These are phyloP conservation scores for Kickxella alabastrina DNA, from an alignment of 192 early-diverging fungal genomes.

Conservation along the genomic window DNA sequence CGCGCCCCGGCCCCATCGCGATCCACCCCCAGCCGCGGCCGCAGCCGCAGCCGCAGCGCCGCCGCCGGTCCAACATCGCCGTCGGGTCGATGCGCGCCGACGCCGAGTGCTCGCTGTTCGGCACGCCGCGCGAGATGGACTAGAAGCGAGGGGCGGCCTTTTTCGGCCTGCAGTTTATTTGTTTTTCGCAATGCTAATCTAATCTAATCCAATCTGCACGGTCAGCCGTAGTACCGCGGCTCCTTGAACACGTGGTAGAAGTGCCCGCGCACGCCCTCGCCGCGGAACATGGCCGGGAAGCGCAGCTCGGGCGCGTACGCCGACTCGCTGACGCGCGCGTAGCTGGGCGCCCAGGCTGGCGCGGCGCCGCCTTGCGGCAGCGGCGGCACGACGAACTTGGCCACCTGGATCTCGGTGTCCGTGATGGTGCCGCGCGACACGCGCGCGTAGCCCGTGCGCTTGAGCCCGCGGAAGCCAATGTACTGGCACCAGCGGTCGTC, in stretches of 20 bases:
- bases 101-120: conserved; percentile 16
- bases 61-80: conserved; percentile 36
- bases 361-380: conserved; percentile 20
- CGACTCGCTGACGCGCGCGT: conserved; percentile 56
- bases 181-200: too few relatives aligned
- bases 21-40: conserved; percentile 30
- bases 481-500: conserved; percentile 83
- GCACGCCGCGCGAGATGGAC: conserved; percentile 18
- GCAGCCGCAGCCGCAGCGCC: conserved; percentile 22
- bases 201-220: too few relatives aligned
- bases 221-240: conserved; percentile 65
- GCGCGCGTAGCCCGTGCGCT: conserved; percentile 70
- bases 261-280: conserved; percentile 67
- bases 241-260: conserved; percentile 76
- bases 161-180: not conserved
- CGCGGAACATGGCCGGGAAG: conserved; percentile 67
- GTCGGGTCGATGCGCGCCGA: conserved; percentile 22
- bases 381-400: conserved; percentile 63
- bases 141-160: conserved; percentile 5
- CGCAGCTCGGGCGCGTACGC: conserved; percentile 54
- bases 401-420: conserved; percentile 80
- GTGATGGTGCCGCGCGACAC: conserved; percentile 76
- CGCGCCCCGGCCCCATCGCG: conserved; percentile 35
- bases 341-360: conserved; percentile 52
- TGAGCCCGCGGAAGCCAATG: conserved; percentile 72